phyloP scores from a whole-genome alignment of 768 basidiomycete species.

The Terana coerulea region DNA sequence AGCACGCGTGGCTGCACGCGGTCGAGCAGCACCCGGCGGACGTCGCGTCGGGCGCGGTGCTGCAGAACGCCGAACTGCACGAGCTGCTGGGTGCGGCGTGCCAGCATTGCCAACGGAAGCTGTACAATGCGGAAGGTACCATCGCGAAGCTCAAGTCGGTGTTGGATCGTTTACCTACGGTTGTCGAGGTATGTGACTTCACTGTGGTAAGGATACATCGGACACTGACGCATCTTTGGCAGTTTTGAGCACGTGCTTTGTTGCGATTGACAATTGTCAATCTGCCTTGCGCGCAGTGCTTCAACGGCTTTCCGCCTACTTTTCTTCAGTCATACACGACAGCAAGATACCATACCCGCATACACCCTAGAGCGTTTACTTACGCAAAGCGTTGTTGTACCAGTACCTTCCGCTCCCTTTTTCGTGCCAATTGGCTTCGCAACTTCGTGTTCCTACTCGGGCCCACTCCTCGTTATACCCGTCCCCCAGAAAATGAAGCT shows the following conservation, averaged over 20 bases:
- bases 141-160: conserved; percentile 14
- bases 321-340: too few relatives aligned
- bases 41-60: conserved; percentile 5
- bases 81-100: conserved; percentile 14
- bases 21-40: conserved; percentile 13
- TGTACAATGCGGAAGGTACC: conserved; percentile 17
- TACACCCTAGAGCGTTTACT: too few relatives aligned
- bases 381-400: too few relatives aligned
- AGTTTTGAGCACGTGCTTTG: background rate
- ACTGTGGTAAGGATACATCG: background rate
- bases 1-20: conserved; percentile 14
- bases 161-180: conserved; percentile 15
- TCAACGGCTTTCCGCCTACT: too few relatives aligned
- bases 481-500: too few relatives aligned
- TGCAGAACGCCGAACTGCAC: conserved; percentile 10
- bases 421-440: too few relatives aligned
- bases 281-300: too few relatives aligned
- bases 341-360: too few relatives aligned
- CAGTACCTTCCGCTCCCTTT: too few relatives aligned
- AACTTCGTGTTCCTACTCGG: too few relatives aligned
- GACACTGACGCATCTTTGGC: background rate
- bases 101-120: conserved; percentile 11
- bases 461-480: too few relatives aligned
- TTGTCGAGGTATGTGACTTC: conserved; percentile 14
- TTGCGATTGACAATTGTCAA: background rate